Percentiles rank a stretch among this genome's conserved stretches.
Conservation (phyloP, 352 stramenopile species). For the Pythium brassicae region DNA sequence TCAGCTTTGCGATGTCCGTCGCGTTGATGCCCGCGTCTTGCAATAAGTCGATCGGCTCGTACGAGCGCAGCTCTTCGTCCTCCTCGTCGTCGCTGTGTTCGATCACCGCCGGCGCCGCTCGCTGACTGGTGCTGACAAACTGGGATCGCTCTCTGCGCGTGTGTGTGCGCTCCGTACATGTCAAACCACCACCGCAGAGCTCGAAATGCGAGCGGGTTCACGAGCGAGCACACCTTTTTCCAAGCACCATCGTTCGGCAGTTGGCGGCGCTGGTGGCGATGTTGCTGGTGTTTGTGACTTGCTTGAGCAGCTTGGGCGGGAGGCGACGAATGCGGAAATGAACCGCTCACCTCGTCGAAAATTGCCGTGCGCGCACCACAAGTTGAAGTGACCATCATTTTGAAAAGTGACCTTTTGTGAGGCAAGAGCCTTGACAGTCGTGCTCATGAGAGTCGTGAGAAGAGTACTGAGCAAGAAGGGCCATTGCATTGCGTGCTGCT, state of each 20-base stretch:
- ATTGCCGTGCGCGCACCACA: background rate
- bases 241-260: conserved; percentile 10
- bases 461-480: background rate
- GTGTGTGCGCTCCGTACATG: background rate
- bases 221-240: conserved; percentile 6
- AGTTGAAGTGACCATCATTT: conserved; percentile 7
- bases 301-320: background rate
- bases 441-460: no score
- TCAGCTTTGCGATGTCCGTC: conserved; percentile 74
- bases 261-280: no score
- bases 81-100: conserved; percentile 59
- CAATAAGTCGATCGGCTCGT: conserved; percentile 69
- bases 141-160: conserved; percentile 17
- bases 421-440: no score
- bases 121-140: conserved; percentile 18
- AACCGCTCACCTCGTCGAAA: no score
- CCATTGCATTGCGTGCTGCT: no score
- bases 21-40: conserved; percentile 75
- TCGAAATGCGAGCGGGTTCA: no score
- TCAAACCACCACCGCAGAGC: no score
- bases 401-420: no score
- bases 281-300: background rate
- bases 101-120: conserved; percentile 18
- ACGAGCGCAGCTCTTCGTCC: conserved; percentile 52
- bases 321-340: conserved; percentile 9